Percentiles rank a stretch among this genome's conserved stretches.
Evolutionary conservation across 129 eudicot genomes (phyloP).

Genomic region (Arctium lappa): DNA sequence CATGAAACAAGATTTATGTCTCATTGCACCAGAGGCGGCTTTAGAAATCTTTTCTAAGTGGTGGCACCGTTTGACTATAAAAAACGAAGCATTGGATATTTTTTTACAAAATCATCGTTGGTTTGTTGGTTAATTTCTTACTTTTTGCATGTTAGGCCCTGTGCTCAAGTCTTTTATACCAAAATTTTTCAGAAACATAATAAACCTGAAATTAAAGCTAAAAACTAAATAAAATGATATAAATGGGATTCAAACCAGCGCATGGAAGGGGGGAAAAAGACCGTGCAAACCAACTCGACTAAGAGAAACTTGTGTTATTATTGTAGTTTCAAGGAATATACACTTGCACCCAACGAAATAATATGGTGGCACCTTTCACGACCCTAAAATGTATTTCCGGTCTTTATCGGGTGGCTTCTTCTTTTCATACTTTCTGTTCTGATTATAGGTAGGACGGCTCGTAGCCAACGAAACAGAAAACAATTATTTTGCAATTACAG

Average conservation of each 20-base stretch:
- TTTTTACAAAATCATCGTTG: neutral
- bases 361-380: no score
- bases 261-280: no score
- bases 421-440: neutral
- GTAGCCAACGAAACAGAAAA: constrained; percentile 43
- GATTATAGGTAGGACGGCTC: constrained; percentile 56
- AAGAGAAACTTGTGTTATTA: no score
- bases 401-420: neutral
- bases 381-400: neutral
- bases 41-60: neutral
- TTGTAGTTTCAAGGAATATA: no score
- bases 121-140: neutral
- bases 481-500: constrained; percentile 53
- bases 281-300: no score
- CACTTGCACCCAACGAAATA: no score
- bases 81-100: neutral
- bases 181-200: no score
- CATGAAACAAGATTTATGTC: neutral
- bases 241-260: no score
- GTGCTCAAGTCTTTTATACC: neutral
- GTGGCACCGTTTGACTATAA: neutral
- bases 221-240: no score
- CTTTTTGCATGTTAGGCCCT: neutral
- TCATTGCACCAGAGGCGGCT: neutral
- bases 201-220: no score